phyloP scores from a whole-genome alignment of 257 asterid species.

The Solanum medicagineum region DNA sequence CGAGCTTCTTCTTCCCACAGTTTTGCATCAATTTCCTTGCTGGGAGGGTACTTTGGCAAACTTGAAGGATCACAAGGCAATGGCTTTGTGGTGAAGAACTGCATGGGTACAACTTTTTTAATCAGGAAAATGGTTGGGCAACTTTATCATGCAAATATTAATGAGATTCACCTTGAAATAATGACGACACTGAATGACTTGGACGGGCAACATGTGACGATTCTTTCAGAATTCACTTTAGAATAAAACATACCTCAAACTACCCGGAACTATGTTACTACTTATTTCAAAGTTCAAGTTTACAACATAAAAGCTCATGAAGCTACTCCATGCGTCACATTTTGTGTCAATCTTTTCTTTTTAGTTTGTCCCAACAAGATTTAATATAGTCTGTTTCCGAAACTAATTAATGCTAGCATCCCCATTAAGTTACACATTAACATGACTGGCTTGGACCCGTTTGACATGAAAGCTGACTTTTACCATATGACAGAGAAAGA shows the following conservation, averaged over 20 bases:
- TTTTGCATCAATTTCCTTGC: constrained; percentile 97
- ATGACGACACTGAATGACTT: not conserved
- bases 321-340: not conserved
- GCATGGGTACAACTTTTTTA: constrained; percentile 5
- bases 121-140: not conserved
- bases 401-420: not conserved
- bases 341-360: not conserved
- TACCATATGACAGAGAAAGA: not conserved
- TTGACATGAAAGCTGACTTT: not conserved
- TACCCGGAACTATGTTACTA: not conserved
- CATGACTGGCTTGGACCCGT: not conserved
- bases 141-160: not conserved
- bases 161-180: not conserved
- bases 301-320: not conserved
- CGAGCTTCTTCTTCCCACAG: constrained; percentile 75
- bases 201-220: not conserved
- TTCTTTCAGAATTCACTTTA: not conserved
- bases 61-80: constrained; percentile 73
- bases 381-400: not conserved
- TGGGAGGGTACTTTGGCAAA: constrained; percentile 87
- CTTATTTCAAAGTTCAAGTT: not conserved
- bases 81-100: constrained; percentile 72
- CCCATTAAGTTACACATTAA: not conserved
- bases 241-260: not conserved
- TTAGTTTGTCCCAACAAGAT: not conserved